Evolutionary conservation across 2,329 filamentous ascomycete species (phyloP), one percentile per base, ranked within the genome.

Genomic region (Domatiomyces catenatus): DNA sequence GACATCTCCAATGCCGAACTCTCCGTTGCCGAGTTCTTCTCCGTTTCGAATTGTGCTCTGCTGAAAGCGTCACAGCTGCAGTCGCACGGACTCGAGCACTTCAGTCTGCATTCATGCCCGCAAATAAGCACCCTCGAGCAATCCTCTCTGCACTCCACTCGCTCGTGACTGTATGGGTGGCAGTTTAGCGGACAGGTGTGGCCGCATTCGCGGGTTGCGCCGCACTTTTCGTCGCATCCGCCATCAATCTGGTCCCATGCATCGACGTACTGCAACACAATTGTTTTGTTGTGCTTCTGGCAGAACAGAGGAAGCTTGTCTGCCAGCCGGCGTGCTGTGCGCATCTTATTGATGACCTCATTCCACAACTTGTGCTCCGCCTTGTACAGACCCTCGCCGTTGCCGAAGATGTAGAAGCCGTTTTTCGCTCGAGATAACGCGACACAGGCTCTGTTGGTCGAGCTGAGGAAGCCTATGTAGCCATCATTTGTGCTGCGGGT

Each of bases 381-480:
- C 32, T 39, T 39, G 1, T 72, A 72, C 0, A 77, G 58, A 5
- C 77, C 76, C 7, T 73, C 59, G 10, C 75, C 75, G 59, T 94
- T 86, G 1, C 88, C 89, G 61, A 94, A 94, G 42, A 94, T 73
- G 64, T 89, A 94, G 52, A 94, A 79, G 0, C 87, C 87, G 5
- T 81, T 73, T 51, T 79, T 81, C 2, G 89, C 88, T 49, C 89
- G 80, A 15, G 79, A 81, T 1, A 82, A 61, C 10, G 77, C 77
- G 39, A 81, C 79, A 52, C 77, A 81, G 12, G 79, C 71, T 52
- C 79, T 71, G 54, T 82, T 81, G 36, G 73, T 71, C 10, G 83
- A 79, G 1, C 75, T 71, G 1, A 94, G 70, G 58, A 94, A 95
- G 0, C 89, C 89, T 26, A 88, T 81, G 0, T 70, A 69, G 3